Conservation (phyloP, 179 eudicot genomes). For the Beta lomatogona region DNA sequence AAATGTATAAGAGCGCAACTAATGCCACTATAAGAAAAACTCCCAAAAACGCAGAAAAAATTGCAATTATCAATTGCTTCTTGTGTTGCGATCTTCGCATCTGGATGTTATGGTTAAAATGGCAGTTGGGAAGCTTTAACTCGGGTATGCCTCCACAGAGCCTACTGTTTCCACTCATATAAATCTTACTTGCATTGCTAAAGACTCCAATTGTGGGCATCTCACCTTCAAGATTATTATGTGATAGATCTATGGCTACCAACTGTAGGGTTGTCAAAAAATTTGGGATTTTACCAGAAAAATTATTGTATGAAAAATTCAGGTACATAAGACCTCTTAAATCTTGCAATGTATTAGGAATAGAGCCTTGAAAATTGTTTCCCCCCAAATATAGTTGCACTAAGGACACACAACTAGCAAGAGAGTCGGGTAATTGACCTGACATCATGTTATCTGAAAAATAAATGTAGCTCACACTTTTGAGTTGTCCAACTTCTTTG, state of each 20-base stretch:
- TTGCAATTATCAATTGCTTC: not conserved
- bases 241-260: constrained; percentile 26
- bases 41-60: not conserved
- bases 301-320: constrained; percentile 38
- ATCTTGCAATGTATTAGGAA: too few relatives aligned
- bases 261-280: constrained; percentile 16
- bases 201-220: constrained; percentile 38
- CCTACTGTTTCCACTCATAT: constrained; percentile 23
- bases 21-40: not conserved
- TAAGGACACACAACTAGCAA: too few relatives aligned
- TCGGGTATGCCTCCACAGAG: constrained; percentile 42
- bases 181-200: constrained; percentile 26
- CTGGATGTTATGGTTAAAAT: not conserved
- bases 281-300: constrained; percentile 30
- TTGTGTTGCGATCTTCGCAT: not conserved
- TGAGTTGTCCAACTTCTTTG: constrained; percentile 19
- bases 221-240: constrained; percentile 40
- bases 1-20: not conserved
- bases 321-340: too few relatives aligned
- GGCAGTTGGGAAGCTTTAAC: constrained; percentile 28
- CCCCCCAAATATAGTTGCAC: too few relatives aligned
- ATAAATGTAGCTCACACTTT: constrained; percentile 10
- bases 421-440: constrained; percentile 34
- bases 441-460: constrained; percentile 36
- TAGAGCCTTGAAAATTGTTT: too few relatives aligned